phyloP scores from a whole-genome alignment of 305 asterid genomes.

The Solanum aculeatissimum region DNA sequence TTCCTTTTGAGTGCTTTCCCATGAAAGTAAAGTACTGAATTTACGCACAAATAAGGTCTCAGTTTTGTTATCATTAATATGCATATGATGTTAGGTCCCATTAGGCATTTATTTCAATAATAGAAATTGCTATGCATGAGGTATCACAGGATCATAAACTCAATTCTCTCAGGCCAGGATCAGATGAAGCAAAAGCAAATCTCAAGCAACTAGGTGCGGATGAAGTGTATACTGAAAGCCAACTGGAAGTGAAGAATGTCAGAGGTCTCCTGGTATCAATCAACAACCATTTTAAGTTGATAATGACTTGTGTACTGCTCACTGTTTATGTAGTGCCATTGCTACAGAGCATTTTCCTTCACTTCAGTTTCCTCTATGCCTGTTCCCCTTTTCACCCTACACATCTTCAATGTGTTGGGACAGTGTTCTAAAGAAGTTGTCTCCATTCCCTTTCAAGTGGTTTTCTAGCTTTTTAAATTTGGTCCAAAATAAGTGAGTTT shows the following conservation, averaged over 20 bases:
- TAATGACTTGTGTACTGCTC: neutral
- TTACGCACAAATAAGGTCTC: neutral
- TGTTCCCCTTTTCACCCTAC: neutral
- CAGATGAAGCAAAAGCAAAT: conserved; percentile 69
- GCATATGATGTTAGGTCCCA: neutral
- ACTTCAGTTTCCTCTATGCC: neutral
- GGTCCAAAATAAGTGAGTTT: neutral
- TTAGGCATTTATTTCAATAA: neutral
- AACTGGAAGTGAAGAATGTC: conserved; percentile 66
- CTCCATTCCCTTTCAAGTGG: neutral
- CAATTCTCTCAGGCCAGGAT: conserved; percentile 45
- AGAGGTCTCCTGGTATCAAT: conserved; percentile 65
- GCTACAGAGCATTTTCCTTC: neutral
- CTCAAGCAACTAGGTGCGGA: conserved; percentile 78
- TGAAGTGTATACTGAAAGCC: conserved; percentile 79
- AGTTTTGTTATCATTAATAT: neutral
- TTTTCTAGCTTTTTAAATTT: neutral
- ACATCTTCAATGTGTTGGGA: neutral
- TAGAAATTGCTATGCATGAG: neutral
- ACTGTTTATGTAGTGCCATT: neutral
- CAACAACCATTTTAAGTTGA: conserved; percentile 1
- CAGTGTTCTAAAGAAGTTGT: neutral
- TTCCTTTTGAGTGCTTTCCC: neutral
- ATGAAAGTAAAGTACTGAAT: neutral
- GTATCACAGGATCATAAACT: neutral